These are phyloP conservation scores for Mortierella sp. DNA, from an alignment of 371 early-diverging fungal species.

Conservation along the genomic window DNA sequence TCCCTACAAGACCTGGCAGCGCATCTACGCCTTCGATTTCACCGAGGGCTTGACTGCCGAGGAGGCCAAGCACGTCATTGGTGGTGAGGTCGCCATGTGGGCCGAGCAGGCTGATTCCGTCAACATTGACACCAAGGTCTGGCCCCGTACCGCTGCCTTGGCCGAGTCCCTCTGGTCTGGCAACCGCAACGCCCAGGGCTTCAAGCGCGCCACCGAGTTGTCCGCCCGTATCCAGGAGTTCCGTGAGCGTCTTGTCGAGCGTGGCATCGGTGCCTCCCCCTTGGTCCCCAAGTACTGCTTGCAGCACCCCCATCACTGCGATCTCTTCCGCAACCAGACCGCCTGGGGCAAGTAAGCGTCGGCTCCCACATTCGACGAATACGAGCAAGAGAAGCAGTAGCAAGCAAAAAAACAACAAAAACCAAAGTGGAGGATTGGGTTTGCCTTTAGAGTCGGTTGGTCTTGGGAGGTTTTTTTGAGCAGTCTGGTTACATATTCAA, in stretches of 20 bases:
- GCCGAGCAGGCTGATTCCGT: constrained; percentile 77
- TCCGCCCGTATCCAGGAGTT: constrained; percentile 79
- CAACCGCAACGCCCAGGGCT: constrained; percentile 66
- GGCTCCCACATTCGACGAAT: not conserved
- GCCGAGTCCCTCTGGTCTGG: constrained; percentile 86
- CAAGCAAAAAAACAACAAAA: constrained; percentile 11
- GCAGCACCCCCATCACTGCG: constrained; percentile 57
- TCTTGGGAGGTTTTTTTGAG: not conserved
- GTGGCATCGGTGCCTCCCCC: constrained; percentile 43
- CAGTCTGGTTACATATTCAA: constrained; percentile 36
- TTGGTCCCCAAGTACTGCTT: constrained; percentile 59
- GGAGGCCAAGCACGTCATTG: constrained; percentile 63
- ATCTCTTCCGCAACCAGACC: constrained; percentile 50
- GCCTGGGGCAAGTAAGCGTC: constrained; percentile 43
- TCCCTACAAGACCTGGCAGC: constrained; percentile 88
- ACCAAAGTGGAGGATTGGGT: not conserved
- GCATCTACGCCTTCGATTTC: constrained; percentile 81
- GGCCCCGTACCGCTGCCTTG: constrained; percentile 82
- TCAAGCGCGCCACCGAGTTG: constrained; percentile 71
- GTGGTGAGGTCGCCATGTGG: constrained; percentile 80
- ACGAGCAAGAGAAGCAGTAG: not conserved
- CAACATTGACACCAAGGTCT: constrained; percentile 73
- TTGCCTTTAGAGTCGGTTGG: not conserved
- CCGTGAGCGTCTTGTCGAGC: constrained; percentile 75
- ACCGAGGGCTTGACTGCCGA: constrained; percentile 66